Evolutionary conservation across 441 rosid species (phyloP), one percentile per base, ranked within the genome.

Genomic region (Populus tomentosa): DNA sequence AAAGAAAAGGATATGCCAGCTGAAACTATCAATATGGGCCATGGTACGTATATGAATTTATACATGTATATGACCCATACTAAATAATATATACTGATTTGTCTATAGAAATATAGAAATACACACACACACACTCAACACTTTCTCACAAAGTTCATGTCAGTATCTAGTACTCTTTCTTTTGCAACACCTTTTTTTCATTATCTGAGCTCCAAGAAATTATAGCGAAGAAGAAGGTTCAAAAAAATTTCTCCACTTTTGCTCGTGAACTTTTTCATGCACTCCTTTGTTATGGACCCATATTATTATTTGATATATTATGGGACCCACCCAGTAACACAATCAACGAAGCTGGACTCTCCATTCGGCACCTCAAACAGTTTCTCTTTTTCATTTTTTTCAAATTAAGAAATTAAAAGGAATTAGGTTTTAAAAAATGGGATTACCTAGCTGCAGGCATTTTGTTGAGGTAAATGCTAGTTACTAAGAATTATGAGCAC

Each of bases 351-450:
- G 79, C 76, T 56, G 68, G 59, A 75, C 67, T 67, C 68, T 79
- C 86, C 88, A 82, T 84, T 86, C 79, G 87, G 80, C 76, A 82
- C 63, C 73, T 33, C 14, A 35, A 75, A 71, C 30, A 72, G 35
- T 38, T 46, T 23, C 21, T 18, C 11, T n/a, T 53, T 30, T 50
- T 24, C 7, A 32, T 36, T 18, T 67, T 67, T 63, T 63, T n/a
- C 7, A n/a, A 23, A 18, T 24, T 30, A 8, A 67, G 18, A 28
- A 35, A 36, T 6, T 4, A 35, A 13, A 14, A 30, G 5, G 33
- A 0, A 33, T 6, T 38, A 53, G 18, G 2, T 6, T n/a, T n/a
- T 11, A 32, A 75, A 30, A 32, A 53, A 67, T 1, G 16, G 28
- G 28, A 20, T 71, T 32, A 32, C 5, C 33, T 32, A 32, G 33